Conservation (phyloP, 2,329 filamentous ascomycete genomes). For the Aspergillus flavus region DNA sequence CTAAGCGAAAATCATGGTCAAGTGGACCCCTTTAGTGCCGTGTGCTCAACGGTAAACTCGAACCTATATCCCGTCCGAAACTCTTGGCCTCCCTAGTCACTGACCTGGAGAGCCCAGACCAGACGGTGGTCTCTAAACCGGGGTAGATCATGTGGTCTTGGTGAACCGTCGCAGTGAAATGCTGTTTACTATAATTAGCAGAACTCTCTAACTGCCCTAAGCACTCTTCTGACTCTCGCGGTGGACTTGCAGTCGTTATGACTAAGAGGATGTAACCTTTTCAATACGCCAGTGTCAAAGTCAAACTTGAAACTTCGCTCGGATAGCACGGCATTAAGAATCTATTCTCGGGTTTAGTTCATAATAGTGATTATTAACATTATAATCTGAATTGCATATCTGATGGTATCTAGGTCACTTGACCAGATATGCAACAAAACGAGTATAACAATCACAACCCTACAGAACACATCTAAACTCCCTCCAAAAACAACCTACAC, state of each 20-base stretch:
- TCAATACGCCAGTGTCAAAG: not conserved
- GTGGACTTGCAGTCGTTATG: not conserved
- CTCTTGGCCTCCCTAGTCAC: not conserved
- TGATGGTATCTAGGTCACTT: not conserved
- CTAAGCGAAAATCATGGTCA: not conserved
- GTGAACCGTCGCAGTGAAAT: not conserved
- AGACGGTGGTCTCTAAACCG: not conserved
- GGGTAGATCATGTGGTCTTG: not conserved
- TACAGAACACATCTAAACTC: not conserved
- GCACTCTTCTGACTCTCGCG: not conserved
- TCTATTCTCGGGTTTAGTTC: not conserved
- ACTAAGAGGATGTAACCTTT: not conserved
- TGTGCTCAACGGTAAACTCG: not conserved
- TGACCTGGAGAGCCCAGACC: not conserved
- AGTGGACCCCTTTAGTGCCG: not conserved
- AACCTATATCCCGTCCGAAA: not conserved
- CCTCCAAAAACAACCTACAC: not conserved
- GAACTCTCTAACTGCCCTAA: not conserved
- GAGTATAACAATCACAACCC: not conserved
- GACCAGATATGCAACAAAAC: not conserved
- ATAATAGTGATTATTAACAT: not conserved
- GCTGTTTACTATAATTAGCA: not conserved
- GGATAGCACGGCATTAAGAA: not conserved
- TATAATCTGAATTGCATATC: too few relatives aligned
- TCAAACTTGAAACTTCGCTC: not conserved